phyloP scores from a whole-genome alignment of 305 asterid species.

The Salvia sclarea region DNA sequence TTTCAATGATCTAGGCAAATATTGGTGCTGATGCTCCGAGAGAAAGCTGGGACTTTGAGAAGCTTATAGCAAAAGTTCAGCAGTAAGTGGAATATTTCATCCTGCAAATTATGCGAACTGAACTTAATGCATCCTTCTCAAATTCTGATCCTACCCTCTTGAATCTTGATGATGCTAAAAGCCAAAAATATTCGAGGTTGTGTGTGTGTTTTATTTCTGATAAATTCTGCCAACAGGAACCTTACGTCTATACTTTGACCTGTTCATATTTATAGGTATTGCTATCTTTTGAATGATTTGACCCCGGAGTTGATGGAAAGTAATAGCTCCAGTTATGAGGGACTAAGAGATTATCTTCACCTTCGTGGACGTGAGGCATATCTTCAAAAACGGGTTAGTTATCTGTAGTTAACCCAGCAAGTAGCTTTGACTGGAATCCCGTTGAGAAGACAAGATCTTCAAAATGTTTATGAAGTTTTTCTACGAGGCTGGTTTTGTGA shows the following conservation, averaged over 20 bases:
- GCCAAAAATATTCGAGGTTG: neutral
- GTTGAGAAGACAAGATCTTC: neutral
- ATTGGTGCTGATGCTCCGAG: slow-evolving; percentile 78
- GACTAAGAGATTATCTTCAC: slow-evolving; percentile 73
- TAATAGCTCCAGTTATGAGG: slow-evolving; percentile 69
- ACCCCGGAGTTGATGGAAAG: slow-evolving; percentile 64
- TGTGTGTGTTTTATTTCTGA: neutral
- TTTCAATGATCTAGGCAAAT: slow-evolving; percentile 65
- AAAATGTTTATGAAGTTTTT: slow-evolving; percentile 1
- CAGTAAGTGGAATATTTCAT: slow-evolving; percentile 60
- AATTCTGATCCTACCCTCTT: slow-evolving; percentile 21
- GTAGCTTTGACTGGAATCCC: slow-evolving; percentile 1
- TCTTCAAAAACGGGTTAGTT: slow-evolving; percentile 78
- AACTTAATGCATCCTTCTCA: slow-evolving; percentile 18
- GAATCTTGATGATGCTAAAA: neutral
- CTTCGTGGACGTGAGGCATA: slow-evolving; percentile 88
- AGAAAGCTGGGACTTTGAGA: slow-evolving; percentile 93
- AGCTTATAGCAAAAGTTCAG: slow-evolving; percentile 81
- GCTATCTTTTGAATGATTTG: slow-evolving; percentile 90
- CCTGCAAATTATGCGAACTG: slow-evolving; percentile 14
- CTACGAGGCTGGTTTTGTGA: slow-evolving; percentile 7
- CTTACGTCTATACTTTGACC: slow-evolving; percentile 16
- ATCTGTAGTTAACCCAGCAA: neutral
- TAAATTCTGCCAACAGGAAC: slow-evolving; percentile 12
- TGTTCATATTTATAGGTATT: slow-evolving; percentile 62